Evolutionary conservation across 106 monocot genomes (phyloP).

Genomic region (Agapanthus africanus): DNA sequence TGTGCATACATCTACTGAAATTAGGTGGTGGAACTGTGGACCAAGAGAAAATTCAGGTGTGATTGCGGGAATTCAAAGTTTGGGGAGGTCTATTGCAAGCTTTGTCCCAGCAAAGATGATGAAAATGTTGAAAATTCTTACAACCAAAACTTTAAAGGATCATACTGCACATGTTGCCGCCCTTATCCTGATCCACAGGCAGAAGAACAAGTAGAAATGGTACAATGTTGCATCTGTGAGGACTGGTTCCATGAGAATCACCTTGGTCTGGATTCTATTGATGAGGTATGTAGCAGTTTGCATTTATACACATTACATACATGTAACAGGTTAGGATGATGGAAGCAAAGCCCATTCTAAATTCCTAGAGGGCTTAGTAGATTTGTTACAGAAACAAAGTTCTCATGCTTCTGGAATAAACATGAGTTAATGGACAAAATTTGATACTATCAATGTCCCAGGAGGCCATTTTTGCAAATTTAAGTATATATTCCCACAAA

Average conservation of each 20-base stretch:
- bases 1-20: conserved; percentile 2
- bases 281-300: conserved; percentile 37
- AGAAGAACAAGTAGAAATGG: conserved; percentile 86
- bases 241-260: conserved; percentile 98
- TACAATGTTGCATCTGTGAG: conserved; percentile 96
- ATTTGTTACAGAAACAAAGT: background rate
- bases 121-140: conserved; percentile 70
- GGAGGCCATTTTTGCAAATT: no score
- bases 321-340: background rate
- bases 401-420: background rate
- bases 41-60: conserved; percentile 89
- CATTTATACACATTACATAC: background rate
- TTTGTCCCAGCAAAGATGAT: conserved; percentile 58
- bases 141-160: conserved; percentile 90
- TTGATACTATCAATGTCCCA: no score
- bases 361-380: background rate
- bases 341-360: background rate
- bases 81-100: conserved; percentile 59
- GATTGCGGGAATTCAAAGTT: conserved; percentile 99
- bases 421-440: no score
- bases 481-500: no score
- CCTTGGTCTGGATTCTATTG: conserved; percentile 60
- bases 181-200: conserved; percentile 92
- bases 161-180: conserved; percentile 77
- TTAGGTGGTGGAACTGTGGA: conserved; percentile 96